Conservation (phyloP, 352 stramenopile genomes). For the Elongisporangium undulatum region DNA sequence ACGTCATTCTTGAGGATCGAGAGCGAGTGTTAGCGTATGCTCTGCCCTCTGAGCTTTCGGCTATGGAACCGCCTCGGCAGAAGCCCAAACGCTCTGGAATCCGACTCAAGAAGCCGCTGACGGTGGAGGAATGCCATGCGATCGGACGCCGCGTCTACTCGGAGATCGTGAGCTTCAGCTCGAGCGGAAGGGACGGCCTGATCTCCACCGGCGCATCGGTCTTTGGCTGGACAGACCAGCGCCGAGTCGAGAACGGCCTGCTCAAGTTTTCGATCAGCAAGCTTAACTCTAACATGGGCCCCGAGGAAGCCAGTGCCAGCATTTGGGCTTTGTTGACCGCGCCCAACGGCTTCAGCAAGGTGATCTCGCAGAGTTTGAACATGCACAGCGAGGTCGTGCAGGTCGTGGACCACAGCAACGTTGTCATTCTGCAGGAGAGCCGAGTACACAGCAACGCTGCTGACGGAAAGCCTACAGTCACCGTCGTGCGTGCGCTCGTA, state of each 20-base stretch:
- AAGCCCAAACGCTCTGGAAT: too few species aligned
- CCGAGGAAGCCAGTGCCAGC: constrained; percentile 10
- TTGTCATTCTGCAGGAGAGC: constrained; percentile 31
- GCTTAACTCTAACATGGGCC: constrained; percentile 9
- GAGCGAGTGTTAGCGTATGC: too few species aligned
- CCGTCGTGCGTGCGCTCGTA: constrained; percentile 11
- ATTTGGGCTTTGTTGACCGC: constrained; percentile 19
- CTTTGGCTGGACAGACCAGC: constrained; percentile 38
- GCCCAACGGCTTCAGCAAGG: constrained; percentile 9
- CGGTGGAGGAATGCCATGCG: too few species aligned
- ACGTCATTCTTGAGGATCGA: too few species aligned
- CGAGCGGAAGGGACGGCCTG: too few species aligned
- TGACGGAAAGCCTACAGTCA: constrained; percentile 14
- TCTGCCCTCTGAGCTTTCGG: too few species aligned
- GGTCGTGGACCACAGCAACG: constrained; percentile 29
- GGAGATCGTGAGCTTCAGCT: too few species aligned
- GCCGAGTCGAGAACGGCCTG: constrained; percentile 25
- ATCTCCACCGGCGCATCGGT: constrained; percentile 22
- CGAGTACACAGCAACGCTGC: constrained; percentile 15
- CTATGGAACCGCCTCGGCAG: too few species aligned
- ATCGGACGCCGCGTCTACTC: too few species aligned
- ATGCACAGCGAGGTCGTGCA: constrained; percentile 29
- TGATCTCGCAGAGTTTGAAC: constrained; percentile 26
- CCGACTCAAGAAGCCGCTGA: too few species aligned
- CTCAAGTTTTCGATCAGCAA: constrained; percentile 17